A percentile compares a stretch with the other conserved stretches of the same genome.
These are phyloP conservation scores for Mycena filopes DNA, from an alignment of 768 basidiomycete species.

Conservation along the genomic window DNA sequence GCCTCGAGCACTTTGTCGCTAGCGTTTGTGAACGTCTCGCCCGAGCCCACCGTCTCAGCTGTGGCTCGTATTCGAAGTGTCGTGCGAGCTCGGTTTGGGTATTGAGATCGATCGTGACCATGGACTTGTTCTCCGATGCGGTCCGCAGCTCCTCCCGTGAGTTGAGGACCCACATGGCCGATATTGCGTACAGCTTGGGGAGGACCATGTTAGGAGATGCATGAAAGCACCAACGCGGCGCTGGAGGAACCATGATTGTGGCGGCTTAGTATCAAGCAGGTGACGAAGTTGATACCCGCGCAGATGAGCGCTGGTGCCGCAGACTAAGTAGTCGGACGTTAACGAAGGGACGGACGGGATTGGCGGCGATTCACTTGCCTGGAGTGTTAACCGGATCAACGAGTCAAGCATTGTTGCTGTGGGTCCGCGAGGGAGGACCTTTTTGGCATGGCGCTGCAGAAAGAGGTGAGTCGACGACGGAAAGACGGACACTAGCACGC, in stretches of 20 bases:
- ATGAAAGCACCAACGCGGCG: background rate
- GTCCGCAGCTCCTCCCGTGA: background rate
- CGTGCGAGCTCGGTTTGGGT: too few species aligned
- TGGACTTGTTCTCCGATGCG: background rate
- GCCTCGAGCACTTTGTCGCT: too few species aligned
- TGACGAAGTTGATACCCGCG: background rate
- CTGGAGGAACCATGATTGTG: background rate
- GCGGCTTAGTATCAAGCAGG: background rate
- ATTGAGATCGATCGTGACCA: too few species aligned
- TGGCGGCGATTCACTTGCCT: background rate
- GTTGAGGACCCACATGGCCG: constrained; percentile 13
- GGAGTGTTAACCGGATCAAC: background rate
- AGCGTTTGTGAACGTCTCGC: too few species aligned
- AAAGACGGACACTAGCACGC: background rate
- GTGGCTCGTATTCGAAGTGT: too few species aligned
- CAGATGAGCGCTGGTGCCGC: background rate
- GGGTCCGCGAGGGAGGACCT: background rate
- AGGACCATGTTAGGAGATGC: constrained; percentile 3
- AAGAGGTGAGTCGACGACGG: background rate
- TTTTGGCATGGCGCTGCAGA: background rate
- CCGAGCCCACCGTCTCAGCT: too few species aligned
- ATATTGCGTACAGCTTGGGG: constrained; percentile 1
- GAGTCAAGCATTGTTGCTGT: background rate
- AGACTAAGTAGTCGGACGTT: background rate
- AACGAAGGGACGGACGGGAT: background rate